Evolutionary conservation across 148 eudicot genomes (phyloP), one percentile per base, ranked within the genome.

Genomic region (Selenicereus undatus): DNA sequence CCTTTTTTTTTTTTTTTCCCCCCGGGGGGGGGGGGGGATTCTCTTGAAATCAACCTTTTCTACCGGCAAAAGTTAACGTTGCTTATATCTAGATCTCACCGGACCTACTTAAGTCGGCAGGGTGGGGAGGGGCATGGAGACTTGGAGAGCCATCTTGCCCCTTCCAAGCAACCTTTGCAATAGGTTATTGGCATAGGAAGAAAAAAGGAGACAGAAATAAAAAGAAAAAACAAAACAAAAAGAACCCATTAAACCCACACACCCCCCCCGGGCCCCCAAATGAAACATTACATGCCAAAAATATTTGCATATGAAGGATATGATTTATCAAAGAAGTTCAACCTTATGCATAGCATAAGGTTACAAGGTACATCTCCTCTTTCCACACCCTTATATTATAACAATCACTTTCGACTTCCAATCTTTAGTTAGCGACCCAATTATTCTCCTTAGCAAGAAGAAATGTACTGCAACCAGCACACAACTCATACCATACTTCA

Each of bases 341-440:
- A 20, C 26, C 5, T 73, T 50, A 24, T 26, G 60, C 60, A 74
- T 74, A 50, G 20, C 6, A 1, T 74, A 74, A 26, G 60, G 60
- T 74, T 45, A 45, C 60, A 45, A 74, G 21, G 36, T 74, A 56
- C 54, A 79, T 72, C 66, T 11, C 42, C 76, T 48, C 58, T 24
- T 74, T 24, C 51, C 52, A 73, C n/a, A 48, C 0, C 10, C 10
- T 8, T 48, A 9, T 48, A 35, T 71, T 20, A 71, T 32, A 50
- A 71, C 14, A 14, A 39, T 32, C 30, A n/a, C 48, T 36, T 42
- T 2, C 18, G 36, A 71, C 42, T 21, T 51, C 22, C 8, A 14
- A 32, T 21, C 45, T 30, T 54, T 16, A 10, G 8, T 32, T 27
- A 56, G 52, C 52, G 12, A 48, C 52, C 64, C 35, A 51, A 50